These are phyloP conservation scores for Suillus brevipes DNA, from an alignment of 768 basidiomycete genomes.

Conservation along the genomic window DNA sequence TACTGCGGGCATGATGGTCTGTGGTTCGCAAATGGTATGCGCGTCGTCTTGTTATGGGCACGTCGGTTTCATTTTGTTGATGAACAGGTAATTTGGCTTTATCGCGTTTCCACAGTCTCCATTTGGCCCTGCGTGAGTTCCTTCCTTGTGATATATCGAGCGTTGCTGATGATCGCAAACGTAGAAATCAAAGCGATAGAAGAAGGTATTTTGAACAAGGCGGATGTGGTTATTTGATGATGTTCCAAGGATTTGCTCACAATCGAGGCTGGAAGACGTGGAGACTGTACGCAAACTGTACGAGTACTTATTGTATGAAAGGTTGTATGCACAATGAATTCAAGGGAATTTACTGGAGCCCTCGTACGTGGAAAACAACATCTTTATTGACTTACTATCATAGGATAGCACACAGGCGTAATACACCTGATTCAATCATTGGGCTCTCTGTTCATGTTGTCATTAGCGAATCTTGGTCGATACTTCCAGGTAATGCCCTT, in stretches of 20 bases:
- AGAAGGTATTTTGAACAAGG: conserved; percentile 20
- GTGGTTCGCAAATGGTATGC: conserved; percentile 29
- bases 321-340: not conserved
- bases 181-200: conserved; percentile 34
- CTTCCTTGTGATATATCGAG: not conserved
- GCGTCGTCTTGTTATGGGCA: not conserved
- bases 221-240: conserved; percentile 4
- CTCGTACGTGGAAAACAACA: not conserved
- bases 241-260: not conserved
- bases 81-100: conserved; percentile 23
- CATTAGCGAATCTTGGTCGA: no score
- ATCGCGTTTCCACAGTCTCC: conserved; percentile 32
- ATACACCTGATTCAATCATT: no score
- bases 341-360: not conserved
- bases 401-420: no score
- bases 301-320: not conserved
- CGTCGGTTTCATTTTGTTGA: not conserved
- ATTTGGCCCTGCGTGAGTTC: conserved; percentile 32
- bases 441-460: no score
- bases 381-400: not conserved
- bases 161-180: conserved; percentile 1
- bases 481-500: no score
- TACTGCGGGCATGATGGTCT: conserved; percentile 37
- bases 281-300: not conserved
- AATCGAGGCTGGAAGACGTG: not conserved